Percentiles rank a stretch among this genome's conserved stretches.
phyloP scores from a whole-genome alignment of 768 basidiomycete genomes.

The Rhizopogon vinicolor region DNA sequence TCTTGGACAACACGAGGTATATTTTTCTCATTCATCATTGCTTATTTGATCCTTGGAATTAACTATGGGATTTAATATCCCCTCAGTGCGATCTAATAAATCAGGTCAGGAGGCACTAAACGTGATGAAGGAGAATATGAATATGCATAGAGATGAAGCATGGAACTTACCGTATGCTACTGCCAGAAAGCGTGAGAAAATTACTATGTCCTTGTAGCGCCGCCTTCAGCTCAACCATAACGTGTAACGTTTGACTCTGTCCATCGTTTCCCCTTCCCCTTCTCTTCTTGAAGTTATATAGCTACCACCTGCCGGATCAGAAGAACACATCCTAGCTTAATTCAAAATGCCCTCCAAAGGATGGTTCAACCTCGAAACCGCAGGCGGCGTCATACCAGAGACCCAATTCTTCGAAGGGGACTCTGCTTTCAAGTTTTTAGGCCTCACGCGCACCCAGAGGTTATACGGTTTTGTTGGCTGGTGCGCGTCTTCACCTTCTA shows the following conservation, averaged over 20 bases:
- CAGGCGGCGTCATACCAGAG: conserved; percentile 59
- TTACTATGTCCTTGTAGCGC: background rate
- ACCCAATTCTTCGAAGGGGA: conserved; percentile 86
- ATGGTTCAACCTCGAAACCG: conserved; percentile 83
- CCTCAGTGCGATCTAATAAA: too few species aligned
- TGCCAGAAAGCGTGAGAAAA: background rate
- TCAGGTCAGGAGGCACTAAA: too few species aligned
- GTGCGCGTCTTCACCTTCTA: conserved; percentile 35
- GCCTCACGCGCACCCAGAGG: conserved; percentile 72
- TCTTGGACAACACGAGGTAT: too few species aligned
- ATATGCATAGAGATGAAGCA: too few species aligned
- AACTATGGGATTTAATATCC: too few species aligned
- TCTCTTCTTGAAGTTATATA: background rate
- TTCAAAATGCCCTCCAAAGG: conserved; percentile 56
- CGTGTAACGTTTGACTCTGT: background rate
- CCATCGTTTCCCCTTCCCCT: background rate
- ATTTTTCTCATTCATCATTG: too few species aligned
- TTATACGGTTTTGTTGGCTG: conserved; percentile 86
- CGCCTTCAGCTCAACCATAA: background rate
- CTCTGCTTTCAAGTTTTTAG: conserved; percentile 79
- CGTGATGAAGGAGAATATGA: too few species aligned
- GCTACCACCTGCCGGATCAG: background rate
- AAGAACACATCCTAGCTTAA: background rate
- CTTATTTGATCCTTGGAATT: too few species aligned
- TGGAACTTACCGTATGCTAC: too few species aligned